Evolutionary conservation across 257 asterid species (phyloP).

Genomic region (Schizonepeta tenuifolia): DNA sequence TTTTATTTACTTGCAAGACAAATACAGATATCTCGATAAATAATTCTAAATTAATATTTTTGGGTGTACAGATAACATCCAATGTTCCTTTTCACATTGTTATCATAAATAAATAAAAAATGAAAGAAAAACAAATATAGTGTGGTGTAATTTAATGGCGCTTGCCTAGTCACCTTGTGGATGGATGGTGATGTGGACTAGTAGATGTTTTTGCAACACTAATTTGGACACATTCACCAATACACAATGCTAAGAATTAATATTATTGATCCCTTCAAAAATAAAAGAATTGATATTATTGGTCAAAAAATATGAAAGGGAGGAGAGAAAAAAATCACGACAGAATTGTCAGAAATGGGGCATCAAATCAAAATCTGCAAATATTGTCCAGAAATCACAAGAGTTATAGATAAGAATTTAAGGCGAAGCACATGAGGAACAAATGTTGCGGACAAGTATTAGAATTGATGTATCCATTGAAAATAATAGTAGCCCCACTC

Average conservation of each 20-base stretch:
- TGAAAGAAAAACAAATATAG: neutral
- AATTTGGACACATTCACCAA: slow-evolving; percentile 7
- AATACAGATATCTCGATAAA: too few species aligned
- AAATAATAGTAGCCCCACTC: neutral
- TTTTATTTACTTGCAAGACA: too few species aligned
- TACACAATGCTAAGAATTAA: neutral
- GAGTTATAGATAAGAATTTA: slow-evolving; percentile 16
- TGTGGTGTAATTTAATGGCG: neutral
- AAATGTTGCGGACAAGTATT: neutral
- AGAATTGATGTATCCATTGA: neutral
- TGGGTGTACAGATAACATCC: neutral
- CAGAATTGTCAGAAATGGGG: slow-evolving; percentile 23
- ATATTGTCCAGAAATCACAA: slow-evolving; percentile 24
- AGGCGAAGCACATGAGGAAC: slow-evolving; percentile 30
- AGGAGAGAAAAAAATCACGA: neutral
- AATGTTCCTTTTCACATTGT: neutral
- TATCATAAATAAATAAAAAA: neutral
- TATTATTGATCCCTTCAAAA: neutral
- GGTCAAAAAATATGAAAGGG: neutral
- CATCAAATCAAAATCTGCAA: slow-evolving; percentile 29
- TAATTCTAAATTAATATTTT: neutral
- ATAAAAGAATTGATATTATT: neutral
- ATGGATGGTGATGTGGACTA: slow-evolving; percentile 11
- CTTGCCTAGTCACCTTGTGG: neutral
- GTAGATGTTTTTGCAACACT: slow-evolving; percentile 9